Percentiles rank a stretch among this genome's conserved stretches.
These are phyloP conservation scores for Bryoglossum gracile DNA, from an alignment of 495 filamentous ascomycete species.

Conservation along the genomic window DNA sequence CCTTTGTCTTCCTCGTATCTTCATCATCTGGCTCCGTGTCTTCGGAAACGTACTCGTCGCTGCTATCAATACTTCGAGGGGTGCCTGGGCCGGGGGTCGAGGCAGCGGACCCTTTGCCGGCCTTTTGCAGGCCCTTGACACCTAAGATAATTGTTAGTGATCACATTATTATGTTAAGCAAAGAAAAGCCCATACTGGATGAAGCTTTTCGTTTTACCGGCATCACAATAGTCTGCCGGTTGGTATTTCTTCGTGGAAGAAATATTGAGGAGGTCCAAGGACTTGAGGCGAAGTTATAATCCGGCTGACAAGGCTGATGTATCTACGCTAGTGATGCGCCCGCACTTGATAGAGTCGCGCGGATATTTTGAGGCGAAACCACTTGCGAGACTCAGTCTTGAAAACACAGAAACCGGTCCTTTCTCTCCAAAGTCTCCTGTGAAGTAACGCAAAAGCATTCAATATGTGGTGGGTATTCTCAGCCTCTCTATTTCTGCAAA, in stretches of 20 bases:
- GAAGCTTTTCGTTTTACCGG: slow-evolving; percentile 73
- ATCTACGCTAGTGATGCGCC: slow-evolving; percentile 9
- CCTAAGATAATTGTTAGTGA: slow-evolving; percentile 35
- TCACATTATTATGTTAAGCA: slow-evolving; percentile 23
- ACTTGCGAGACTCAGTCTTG: no score
- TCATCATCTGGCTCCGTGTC: slow-evolving; percentile 43
- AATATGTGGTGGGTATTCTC: slow-evolving; percentile 15
- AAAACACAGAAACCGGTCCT: no score
- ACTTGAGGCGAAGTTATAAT: slow-evolving; percentile 3
- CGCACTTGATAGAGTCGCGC: not conserved
- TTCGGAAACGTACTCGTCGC: slow-evolving; percentile 62
- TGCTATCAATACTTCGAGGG: slow-evolving; percentile 58
- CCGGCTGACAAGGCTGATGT: slow-evolving; percentile 14
- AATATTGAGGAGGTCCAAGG: not conserved
- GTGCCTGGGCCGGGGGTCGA: slow-evolving; percentile 62
- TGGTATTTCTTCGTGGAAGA: slow-evolving; percentile 7
- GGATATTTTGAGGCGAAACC: no score
- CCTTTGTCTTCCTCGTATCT: slow-evolving; percentile 41
- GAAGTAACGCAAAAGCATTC: not conserved
- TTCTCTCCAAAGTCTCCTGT: no score
- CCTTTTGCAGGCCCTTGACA: slow-evolving; percentile 43
- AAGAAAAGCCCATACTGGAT: slow-evolving; percentile 35
- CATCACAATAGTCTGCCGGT: slow-evolving; percentile 40
- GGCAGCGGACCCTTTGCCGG: slow-evolving; percentile 53
- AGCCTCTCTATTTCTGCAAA: not conserved